A percentile compares a stretch with the other conserved stretches of the same genome.
Evolutionary conservation across 176 grass and related monocot genomes (phyloP).

Genomic region (Saccharum officinarum): DNA sequence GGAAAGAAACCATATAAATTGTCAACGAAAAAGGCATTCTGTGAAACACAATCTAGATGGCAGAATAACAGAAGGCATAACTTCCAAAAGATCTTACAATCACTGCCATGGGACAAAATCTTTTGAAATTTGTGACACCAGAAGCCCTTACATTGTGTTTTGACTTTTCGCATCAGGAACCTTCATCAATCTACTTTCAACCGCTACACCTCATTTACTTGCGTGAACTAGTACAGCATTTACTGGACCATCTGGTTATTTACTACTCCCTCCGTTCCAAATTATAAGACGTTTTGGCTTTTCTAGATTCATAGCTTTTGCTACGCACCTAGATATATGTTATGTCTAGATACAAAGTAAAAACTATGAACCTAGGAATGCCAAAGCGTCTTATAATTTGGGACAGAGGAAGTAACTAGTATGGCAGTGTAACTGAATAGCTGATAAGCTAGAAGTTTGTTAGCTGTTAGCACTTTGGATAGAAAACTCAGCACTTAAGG

Average conservation of each 20-base stretch:
- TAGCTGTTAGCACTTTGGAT: slow-evolving; percentile 37
- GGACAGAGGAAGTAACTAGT: not conserved
- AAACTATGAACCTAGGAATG: too few relatives aligned
- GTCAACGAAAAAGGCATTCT: not conserved
- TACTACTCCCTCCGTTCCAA: not conserved
- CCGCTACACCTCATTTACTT: not conserved
- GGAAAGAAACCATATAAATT: not conserved
- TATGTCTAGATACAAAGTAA: too few relatives aligned
- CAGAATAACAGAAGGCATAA: not conserved
- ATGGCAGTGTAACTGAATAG: slow-evolving; percentile 8
- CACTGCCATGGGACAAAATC: not conserved
- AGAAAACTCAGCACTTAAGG: slow-evolving; percentile 9
- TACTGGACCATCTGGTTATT: slow-evolving; percentile 5
- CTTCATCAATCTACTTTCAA: not conserved
- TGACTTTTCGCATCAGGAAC: not conserved
- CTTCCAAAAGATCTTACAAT: slow-evolving; percentile 9
- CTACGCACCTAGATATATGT: too few relatives aligned
- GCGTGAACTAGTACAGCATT: not conserved
- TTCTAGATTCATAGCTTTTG: too few relatives aligned
- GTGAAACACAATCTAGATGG: not conserved
- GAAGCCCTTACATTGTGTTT: not conserved
- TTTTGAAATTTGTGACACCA: not conserved
- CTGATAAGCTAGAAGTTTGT: slow-evolving; percentile 35
- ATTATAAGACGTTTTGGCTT: too few relatives aligned
- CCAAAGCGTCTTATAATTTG: too few relatives aligned